Base-by-base conservation (phyloP, 331 rosid species). In the Quercus phellos region DNA sequence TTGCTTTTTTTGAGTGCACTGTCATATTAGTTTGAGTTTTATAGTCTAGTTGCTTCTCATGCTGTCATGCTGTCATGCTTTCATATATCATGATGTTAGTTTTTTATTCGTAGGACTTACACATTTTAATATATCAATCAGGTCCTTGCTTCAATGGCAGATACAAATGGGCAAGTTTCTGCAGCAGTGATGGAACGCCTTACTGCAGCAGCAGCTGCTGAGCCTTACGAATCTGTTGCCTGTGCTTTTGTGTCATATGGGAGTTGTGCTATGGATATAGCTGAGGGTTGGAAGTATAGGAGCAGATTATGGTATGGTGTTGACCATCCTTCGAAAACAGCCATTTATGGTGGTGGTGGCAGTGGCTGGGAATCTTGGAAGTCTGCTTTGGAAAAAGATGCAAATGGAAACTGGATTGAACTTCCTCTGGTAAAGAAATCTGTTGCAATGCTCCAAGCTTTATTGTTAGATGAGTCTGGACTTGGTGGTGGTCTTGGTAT, bases 401-500 rank as follows among this genome's bases (percentile, higher is more conserved):
- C 87, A 43, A 81, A 83, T 76, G 94, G 93, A 74, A 84, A 76
- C 81, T 95, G 99, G 99, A 22, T 93, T 74, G 99, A 95, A 78
- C 96, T 90, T 89, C 93, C 97, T 77, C 81, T 95, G 84, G 91
- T 95, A 77, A 95, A 82, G 78, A 93, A 95, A 75, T 95, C 98
- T 55, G 89, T 95, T 78, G 94, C 92, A 77, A 91, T 95, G 99
- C 99, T 95, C 70, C 97, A 93, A 85, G 90, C 99, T 68, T 84
- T 95, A 72, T 89, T 95, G 75, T 89, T 95, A 81, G 97, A 93
- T 84, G 98, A 93, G 80, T 91, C 98, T 18, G 98, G 98, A 77
- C 92, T 90, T 71, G 98, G 99, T 68, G 99, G 99, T 72, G 97
- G 99, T 78, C 99, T 95, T 84, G 98, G 99, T 75, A 95, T 95